Base-by-base conservation (phyloP, 345 rosid species). In the Bretschneidera sinensis region DNA sequence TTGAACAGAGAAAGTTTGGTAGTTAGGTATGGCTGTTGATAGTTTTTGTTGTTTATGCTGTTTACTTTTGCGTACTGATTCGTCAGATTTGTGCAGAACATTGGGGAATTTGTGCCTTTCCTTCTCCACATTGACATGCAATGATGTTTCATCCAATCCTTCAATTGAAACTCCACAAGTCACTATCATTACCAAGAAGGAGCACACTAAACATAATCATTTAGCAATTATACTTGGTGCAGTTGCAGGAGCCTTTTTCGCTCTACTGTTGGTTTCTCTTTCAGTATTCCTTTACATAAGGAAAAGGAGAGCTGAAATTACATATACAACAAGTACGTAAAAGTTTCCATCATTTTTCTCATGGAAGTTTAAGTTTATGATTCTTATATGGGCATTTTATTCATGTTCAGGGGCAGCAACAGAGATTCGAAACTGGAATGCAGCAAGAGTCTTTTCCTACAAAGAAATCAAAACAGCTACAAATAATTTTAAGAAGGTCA, bases 381-480 rank as follows among this genome's bases (percentile, higher is more conserved):
- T 48, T 65, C 67, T 65, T 55, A 63, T 49, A 50, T 31, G 45
- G 24, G 24, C 31, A 28, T 43, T 51, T 17, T 28, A 18, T 69
- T 66, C 63, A 15, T 67, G 25, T 51, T 19, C 66, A 81, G 94
- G 81, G 47, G 71, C 88, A 64, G 76, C 70, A 28, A 50, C 63
- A 47, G 86, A 80, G 31, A 76, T 91, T 85, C 74, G 84, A 70
- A 89, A 82, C 76, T 92, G 96, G 98, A 88, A 88, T 64, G 76
- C 85, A 21, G 84, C 96, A 24, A 85, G 76, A 76, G 68, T 88
- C 34, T 91, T 91, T 63, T 80, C 90, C 54, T 79, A 88, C 73
- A 86, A 78, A 67, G 96, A 92, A 82, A 86, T 92, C 54, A 92
- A 88, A 67, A 48, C 80, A 35, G 87, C 96, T 22, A 92, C 96